A percentile compares a stretch with the other conserved stretches of the same genome.
Conservation (phyloP, 306 rosid species). For the Gastrolobium bilobum region DNA sequence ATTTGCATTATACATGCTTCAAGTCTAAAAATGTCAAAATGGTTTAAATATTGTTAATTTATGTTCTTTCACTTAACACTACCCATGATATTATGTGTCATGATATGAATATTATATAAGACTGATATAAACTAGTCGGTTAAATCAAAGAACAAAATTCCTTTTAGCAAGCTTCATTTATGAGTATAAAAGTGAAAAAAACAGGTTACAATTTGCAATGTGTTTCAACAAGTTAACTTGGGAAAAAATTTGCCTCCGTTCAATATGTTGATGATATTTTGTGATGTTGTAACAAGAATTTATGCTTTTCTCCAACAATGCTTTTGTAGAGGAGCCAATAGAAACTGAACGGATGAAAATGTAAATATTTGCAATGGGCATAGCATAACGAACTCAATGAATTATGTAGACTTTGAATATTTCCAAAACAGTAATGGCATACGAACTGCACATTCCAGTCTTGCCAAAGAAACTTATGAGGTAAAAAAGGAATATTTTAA, state of each 20-base stretch:
- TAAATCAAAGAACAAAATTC: neutral
- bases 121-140: neutral
- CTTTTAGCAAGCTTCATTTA: neutral
- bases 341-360: too few relatives aligned
- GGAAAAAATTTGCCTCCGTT: too few relatives aligned
- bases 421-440: slow-evolving; percentile 18
- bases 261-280: neutral
- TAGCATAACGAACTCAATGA: slow-evolving; percentile 17
- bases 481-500: slow-evolving; percentile 1
- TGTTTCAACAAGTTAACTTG: too few relatives aligned
- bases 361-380: neutral
- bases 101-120: neutral
- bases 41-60: too few relatives aligned
- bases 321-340: neutral
- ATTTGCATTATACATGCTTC: too few relatives aligned
- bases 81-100: too few relatives aligned
- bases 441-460: neutral
- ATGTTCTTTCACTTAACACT: too few relatives aligned
- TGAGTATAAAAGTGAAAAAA: neutral
- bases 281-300: neutral
- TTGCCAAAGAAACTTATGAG: neutral
- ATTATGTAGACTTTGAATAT: neutral
- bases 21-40: too few relatives aligned
- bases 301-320: neutral
- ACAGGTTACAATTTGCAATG: neutral